These are phyloP conservation scores for Fraxinus sp. DNA, from an alignment of 305 asterid genomes.

Conservation along the genomic window DNA sequence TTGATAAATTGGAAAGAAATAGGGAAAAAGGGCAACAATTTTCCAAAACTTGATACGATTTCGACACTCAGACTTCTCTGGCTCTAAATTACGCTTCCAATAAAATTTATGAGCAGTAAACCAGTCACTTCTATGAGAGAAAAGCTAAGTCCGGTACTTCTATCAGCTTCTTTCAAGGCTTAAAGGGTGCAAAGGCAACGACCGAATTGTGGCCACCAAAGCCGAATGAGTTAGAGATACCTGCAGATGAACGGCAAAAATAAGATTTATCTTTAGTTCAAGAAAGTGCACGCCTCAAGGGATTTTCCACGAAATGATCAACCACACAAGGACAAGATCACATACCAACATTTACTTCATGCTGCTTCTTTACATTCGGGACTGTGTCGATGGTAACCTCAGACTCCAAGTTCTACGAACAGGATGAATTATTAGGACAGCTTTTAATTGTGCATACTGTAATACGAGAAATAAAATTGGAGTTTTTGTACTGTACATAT, in stretches of 20 bases:
- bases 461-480: not conserved
- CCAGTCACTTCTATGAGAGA: not conserved
- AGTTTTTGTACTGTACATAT: slow-evolving; percentile 35
- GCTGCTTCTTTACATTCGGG: slow-evolving; percentile 71
- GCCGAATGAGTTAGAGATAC: slow-evolving; percentile 64
- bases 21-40: not conserved
- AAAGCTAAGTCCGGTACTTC: not conserved
- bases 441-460: not conserved
- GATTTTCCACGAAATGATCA: not conserved
- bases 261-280: not conserved
- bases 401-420: slow-evolving; percentile 52
- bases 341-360: slow-evolving; percentile 67
- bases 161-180: slow-evolving; percentile 29
- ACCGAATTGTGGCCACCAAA: slow-evolving; percentile 67
- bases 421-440: not conserved
- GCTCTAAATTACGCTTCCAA: not conserved
- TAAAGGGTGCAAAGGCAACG: slow-evolving; percentile 53
- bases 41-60: not conserved
- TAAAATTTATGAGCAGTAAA: not conserved
- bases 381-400: slow-evolving; percentile 64
- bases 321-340: slow-evolving; percentile 10
- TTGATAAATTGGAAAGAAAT: not conserved
- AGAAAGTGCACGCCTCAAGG: not conserved
- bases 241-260: slow-evolving; percentile 33
- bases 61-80: not conserved